These are phyloP conservation scores for Salvia splendens DNA, from an alignment of 257 asterid species.

Conservation along the genomic window DNA sequence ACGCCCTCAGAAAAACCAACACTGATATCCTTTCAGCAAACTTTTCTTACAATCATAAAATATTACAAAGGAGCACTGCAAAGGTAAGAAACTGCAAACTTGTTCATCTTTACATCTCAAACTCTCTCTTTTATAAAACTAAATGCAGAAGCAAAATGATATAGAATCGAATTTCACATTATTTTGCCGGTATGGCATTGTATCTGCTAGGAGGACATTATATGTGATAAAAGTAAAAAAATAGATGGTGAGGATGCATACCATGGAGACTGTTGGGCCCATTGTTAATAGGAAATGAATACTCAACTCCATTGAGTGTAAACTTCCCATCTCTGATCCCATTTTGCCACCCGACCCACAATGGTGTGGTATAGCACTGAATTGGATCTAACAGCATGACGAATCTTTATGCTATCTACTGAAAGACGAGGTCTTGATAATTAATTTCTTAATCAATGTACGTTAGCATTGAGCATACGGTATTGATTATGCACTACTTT, in stretches of 20 bases:
- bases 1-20: too few species aligned
- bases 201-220: background rate
- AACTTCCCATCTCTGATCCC: conserved; percentile 91
- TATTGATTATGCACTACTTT: too few species aligned
- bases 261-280: conserved; percentile 98
- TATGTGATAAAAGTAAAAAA: conserved; percentile 7
- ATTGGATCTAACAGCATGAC: too few species aligned
- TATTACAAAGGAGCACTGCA: background rate
- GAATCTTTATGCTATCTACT: too few species aligned
- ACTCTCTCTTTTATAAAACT: background rate
- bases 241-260: conserved; percentile 25
- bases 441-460: too few species aligned
- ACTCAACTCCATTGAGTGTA: conserved; percentile 62
- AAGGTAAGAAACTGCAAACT: too few species aligned
- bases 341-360: conserved; percentile 98
- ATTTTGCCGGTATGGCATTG: background rate
- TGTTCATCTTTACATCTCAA: background rate
- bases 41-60: background rate
- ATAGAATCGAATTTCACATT: background rate
- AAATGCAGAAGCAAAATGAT: background rate
- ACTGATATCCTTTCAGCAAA: too few species aligned
- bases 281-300: conserved; percentile 79
- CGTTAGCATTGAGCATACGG: too few species aligned
- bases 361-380: too few species aligned
- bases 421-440: too few species aligned